These are phyloP conservation scores for Cymbopogon citratus DNA, from an alignment of 176 grass and related monocot genomes.

Conservation along the genomic window DNA sequence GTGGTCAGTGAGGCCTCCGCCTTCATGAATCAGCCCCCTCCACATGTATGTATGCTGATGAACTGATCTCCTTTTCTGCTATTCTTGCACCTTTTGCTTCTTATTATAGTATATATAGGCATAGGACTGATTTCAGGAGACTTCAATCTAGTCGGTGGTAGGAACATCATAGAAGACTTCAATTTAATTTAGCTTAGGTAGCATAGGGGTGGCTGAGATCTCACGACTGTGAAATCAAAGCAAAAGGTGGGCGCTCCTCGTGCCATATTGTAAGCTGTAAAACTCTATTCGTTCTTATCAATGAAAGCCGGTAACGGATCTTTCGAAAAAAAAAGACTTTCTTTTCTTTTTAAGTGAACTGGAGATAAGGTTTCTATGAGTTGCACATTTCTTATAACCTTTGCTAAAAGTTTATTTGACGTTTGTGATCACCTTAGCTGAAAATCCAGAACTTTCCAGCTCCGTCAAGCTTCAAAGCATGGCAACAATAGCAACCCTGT, in stretches of 20 bases:
- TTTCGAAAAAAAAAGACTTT: too few relatives aligned
- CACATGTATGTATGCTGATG: conserved; percentile 21
- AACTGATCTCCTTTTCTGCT: neutral
- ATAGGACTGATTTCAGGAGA: neutral
- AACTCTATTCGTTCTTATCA: too few relatives aligned
- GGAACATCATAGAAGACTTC: neutral
- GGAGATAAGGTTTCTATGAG: neutral
- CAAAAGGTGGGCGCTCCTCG: too few relatives aligned
- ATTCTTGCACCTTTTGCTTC: neutral
- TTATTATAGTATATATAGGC: neutral
- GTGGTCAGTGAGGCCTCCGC: neutral
- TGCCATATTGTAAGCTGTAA: too few relatives aligned
- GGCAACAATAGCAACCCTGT: neutral
- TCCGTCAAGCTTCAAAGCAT: neutral
- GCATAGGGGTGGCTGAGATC: too few relatives aligned
- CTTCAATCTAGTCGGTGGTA: neutral
- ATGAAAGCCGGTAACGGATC: too few relatives aligned
- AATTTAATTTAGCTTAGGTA: too few relatives aligned
- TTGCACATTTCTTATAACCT: neutral
- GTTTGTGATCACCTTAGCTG: neutral
- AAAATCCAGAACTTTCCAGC: neutral
- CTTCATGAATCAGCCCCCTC: conserved; percentile 24
- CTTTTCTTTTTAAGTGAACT: conserved; percentile 3
- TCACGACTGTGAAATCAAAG: too few relatives aligned
- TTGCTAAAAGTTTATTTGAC: neutral